Evolutionary conservation across 1,284 basidiomycete genomes (phyloP).

Genomic region (Pseudozyma sp.): DNA sequence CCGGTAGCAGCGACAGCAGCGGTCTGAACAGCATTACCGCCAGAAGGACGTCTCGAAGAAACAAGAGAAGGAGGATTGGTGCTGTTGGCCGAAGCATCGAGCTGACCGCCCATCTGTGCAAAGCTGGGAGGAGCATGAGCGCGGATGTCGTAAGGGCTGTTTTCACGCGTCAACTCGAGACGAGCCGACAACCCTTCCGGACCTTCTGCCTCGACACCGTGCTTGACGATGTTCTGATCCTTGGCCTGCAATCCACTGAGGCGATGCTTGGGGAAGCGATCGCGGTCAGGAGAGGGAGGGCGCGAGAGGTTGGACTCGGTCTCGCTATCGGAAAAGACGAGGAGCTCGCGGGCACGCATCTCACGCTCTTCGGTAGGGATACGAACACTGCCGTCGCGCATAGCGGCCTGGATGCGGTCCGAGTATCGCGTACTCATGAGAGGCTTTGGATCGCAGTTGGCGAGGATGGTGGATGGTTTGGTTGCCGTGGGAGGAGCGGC

Average conservation of each 20-base stretch:
- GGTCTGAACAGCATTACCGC: conserved; percentile 7
- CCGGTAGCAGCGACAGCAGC: conserved; percentile 13
- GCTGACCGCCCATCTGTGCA: conserved; percentile 15
- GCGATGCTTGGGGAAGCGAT: conserved; percentile 57
- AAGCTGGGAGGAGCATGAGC: conserved; percentile 29
- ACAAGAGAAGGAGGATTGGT: conserved; percentile 34
- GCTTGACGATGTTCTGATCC: conserved; percentile 58
- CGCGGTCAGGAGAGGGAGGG: conserved; percentile 59
- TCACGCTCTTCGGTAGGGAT: conserved; percentile 55
- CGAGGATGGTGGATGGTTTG: conserved; percentile 23
- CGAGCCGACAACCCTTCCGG: conserved; percentile 33
- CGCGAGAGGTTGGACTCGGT: conserved; percentile 63
- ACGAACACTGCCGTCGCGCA: conserved; percentile 42
- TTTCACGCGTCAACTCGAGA: conserved; percentile 56
- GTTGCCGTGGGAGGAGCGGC: conserved; percentile 6
- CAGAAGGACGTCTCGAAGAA: conserved; percentile 36
- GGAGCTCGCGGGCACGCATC: conserved; percentile 52
- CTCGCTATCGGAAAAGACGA: conserved; percentile 57
- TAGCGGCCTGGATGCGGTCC: conserved; percentile 50
- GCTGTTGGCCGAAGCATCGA: conserved; percentile 25
- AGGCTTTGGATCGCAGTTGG: conserved; percentile 50
- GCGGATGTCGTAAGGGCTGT: conserved; percentile 53
- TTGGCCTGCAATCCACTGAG: conserved; percentile 61
- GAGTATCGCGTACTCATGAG: conserved; percentile 50
- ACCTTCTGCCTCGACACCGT: conserved; percentile 35